Conservation (phyloP, 23 red algal species). For the Gracilaria vermiculophylla region DNA sequence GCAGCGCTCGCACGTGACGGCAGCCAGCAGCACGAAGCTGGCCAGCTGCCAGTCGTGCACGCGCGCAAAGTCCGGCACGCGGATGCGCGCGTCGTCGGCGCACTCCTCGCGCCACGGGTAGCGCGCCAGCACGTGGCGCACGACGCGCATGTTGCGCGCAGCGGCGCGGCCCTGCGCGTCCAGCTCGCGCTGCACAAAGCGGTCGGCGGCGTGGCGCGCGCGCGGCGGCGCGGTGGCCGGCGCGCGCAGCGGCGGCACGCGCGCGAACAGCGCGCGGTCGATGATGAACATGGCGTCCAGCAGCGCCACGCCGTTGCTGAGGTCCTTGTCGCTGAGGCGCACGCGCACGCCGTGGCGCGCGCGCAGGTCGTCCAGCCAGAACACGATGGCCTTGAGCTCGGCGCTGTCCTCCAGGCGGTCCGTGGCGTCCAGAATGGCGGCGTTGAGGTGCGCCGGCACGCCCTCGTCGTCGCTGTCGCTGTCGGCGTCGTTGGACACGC, state of each 20-base stretch:
- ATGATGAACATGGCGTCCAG: conserved; percentile 45
- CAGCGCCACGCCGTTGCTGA: conserved; percentile 53
- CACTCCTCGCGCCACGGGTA: conserved; percentile 41
- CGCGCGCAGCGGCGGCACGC: not conserved
- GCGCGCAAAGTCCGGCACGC: conserved; percentile 4
- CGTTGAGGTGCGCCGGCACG: conserved; percentile 34
- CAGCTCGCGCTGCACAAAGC: conserved; percentile 20
- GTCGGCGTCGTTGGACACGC: conserved; percentile 4
- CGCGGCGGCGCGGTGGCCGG: too few species aligned
- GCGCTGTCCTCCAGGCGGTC: conserved; percentile 37
- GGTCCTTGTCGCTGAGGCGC: conserved; percentile 34
- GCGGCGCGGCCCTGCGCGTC: conserved; percentile 33
- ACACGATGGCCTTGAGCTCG: conserved; percentile 49
- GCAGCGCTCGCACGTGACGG: conserved; percentile 21
- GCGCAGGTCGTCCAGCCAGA: conserved; percentile 51
- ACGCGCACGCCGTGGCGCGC: not conserved
- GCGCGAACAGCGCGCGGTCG: not conserved
- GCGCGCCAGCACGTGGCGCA: conserved; percentile 6
- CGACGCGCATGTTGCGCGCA: not conserved
- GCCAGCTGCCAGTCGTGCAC: conserved; percentile 42
- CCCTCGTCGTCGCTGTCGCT: conserved; percentile 46
- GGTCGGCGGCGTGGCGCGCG: not conserved
- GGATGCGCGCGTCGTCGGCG: not conserved
- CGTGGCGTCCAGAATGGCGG: conserved; percentile 46
- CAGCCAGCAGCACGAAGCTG: conserved; percentile 50